Evolutionary conservation across 495 filamentous ascomycete genomes (phyloP).

Genomic region (Podospora anserina): DNA sequence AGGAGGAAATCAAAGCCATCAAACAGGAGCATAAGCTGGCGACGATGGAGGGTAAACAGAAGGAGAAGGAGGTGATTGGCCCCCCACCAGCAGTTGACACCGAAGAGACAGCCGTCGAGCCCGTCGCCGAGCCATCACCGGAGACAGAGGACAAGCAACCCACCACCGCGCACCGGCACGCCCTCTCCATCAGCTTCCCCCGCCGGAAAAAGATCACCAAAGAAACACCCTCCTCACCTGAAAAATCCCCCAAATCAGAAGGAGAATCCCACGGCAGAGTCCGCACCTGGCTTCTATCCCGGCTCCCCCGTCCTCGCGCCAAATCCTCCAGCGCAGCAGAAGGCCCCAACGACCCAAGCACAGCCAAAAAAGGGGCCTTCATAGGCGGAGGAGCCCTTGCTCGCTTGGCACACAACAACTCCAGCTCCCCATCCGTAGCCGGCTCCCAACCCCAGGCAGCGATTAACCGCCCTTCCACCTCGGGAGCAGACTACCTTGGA

Average conservation of each 20-base stretch:
- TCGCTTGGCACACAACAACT: not conserved
- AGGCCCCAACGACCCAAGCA: not conserved
- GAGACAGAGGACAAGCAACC: constrained; percentile 2
- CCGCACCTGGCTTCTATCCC: constrained; percentile 60
- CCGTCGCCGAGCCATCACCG: not conserved
- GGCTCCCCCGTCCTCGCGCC: constrained; percentile 44
- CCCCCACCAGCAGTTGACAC: not conserved
- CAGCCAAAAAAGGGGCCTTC: constrained; percentile 35
- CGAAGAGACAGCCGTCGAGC: not conserved
- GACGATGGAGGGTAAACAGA: constrained; percentile 43
- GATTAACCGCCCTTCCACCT: constrained; percentile 28
- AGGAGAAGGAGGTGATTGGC: constrained; percentile 21
- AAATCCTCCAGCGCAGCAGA: constrained; percentile 25
- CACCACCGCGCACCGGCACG: constrained; percentile 15
- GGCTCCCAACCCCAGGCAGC: not conserved
- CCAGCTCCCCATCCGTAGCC: not conserved
- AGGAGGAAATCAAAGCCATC: constrained; percentile 50
- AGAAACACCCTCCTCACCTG: not conserved
- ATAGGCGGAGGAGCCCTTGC: constrained; percentile 20
- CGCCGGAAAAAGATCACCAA: constrained; percentile 21
- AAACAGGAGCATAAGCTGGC: constrained; percentile 50
- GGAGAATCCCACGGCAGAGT: constrained; percentile 35
- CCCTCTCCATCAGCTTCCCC: constrained; percentile 26
- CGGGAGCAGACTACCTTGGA: constrained; percentile 27
- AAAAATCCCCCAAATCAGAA: constrained; percentile 12